phyloP scores from a whole-genome alignment of 179 eudicot species.

The Patellifolia procumbens region DNA sequence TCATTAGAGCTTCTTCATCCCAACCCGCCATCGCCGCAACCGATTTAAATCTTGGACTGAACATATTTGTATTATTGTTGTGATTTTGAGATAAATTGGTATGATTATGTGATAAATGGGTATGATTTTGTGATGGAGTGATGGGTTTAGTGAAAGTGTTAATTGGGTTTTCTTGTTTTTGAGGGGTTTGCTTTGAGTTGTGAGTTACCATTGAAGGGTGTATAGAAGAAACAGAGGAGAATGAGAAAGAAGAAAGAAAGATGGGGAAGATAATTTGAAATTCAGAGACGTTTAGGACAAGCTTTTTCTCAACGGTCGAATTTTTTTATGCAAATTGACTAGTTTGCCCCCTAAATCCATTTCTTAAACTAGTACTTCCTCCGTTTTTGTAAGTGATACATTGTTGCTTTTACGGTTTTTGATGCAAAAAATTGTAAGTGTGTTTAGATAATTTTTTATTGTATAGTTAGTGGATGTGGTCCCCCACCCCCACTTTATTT shows the following conservation, averaged over 20 bases:
- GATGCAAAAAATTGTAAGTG: no score
- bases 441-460: no score
- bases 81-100: neutral
- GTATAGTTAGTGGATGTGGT: no score
- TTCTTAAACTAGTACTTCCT: no score
- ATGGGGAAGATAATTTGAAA: neutral
- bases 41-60: slow-evolving; percentile 50
- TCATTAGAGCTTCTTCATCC: slow-evolving; percentile 74
- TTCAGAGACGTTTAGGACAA: neutral
- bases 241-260: neutral
- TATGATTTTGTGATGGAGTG: neutral
- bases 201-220: neutral
- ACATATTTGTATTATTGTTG: neutral
- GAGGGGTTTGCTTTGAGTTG: neutral
- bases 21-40: slow-evolving; percentile 66
- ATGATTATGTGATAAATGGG: neutral
- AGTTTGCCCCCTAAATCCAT: neutral
- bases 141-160: no score
- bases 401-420: no score
- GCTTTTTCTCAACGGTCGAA: slow-evolving; percentile 3
- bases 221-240: neutral
- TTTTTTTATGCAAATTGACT: neutral
- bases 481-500: no score
- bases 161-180: neutral
- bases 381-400: no score